These are phyloP conservation scores for Sporothrix mexicana DNA, from an alignment of 2,329 filamentous ascomycete genomes.

Conservation along the genomic window DNA sequence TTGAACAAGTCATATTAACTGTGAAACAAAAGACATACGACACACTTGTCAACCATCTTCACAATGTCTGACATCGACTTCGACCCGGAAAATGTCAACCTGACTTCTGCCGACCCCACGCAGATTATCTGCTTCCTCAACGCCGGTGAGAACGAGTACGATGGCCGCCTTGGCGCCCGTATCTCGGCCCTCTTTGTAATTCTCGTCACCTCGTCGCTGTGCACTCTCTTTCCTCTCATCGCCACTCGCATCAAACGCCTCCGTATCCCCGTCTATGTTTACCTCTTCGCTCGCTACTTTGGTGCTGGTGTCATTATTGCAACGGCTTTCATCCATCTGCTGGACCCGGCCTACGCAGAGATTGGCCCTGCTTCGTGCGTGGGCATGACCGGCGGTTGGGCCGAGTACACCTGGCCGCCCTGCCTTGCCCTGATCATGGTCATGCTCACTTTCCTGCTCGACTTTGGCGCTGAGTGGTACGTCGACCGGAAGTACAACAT, in stretches of 20 bases:
- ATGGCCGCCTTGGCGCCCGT: slow-evolving; percentile 66
- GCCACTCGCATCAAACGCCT: slow-evolving; percentile 63
- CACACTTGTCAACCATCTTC: neutral
- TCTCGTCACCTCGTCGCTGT: slow-evolving; percentile 63
- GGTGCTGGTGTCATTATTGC: slow-evolving; percentile 93
- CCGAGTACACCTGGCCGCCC: slow-evolving; percentile 78
- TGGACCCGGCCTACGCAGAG: slow-evolving; percentile 79
- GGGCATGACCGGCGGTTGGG: slow-evolving; percentile 61
- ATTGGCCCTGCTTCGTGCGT: slow-evolving; percentile 56
- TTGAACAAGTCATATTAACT: neutral
- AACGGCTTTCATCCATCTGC: slow-evolving; percentile 89
- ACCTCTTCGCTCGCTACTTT: slow-evolving; percentile 87
- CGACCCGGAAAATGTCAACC: slow-evolving; percentile 52
- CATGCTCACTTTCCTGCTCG: slow-evolving; percentile 86
- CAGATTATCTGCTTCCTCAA: slow-evolving; percentile 59
- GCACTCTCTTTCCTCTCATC: slow-evolving; percentile 71
- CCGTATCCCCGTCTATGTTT: slow-evolving; percentile 67
- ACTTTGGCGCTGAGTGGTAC: slow-evolving; percentile 80
- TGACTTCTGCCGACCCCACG: slow-evolving; percentile 49
- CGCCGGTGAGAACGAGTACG: slow-evolving; percentile 56
- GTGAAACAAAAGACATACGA: neutral
- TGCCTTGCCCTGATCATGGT: slow-evolving; percentile 86
- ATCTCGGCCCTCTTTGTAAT: slow-evolving; percentile 80
- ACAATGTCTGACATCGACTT: slow-evolving; percentile 40
- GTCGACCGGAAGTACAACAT: slow-evolving; percentile 61